These are phyloP conservation scores for Forsythia viridissima DNA, from an alignment of 257 asterid genomes.

Conservation along the genomic window DNA sequence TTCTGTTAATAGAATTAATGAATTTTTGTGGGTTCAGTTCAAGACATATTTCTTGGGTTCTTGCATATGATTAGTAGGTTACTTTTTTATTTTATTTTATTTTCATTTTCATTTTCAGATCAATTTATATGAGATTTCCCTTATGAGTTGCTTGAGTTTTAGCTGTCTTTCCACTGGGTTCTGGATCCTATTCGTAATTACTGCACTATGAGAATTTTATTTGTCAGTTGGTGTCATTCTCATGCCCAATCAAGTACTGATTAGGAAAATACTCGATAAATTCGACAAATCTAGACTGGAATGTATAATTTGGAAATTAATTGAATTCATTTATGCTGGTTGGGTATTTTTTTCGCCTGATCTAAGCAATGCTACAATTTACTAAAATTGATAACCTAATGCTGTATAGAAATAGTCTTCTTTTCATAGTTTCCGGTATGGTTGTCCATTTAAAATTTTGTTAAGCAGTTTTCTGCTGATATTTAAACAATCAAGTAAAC, in stretches of 20 bases:
- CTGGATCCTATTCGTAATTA: not conserved
- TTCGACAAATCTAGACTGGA: not conserved
- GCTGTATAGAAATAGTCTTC: not conserved
- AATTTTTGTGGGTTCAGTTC: not conserved
- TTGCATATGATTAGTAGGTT: not conserved
- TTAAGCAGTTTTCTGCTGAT: not conserved
- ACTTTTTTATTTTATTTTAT: too few relatives aligned
- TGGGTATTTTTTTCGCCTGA: not conserved
- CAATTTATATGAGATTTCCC: not conserved
- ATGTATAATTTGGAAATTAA: not conserved
- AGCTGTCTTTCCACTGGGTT: not conserved
- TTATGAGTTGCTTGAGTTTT: not conserved
- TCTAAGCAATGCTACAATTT: not conserved
- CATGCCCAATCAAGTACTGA: not conserved
- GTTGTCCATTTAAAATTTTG: not conserved
- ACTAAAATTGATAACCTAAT: not conserved
- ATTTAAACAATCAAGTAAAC: not conserved
- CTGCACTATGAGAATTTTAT: not conserved
- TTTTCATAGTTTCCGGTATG: not conserved
- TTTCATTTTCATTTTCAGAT: not conserved
- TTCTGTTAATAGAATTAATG: not conserved
- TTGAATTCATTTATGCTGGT: not conserved
- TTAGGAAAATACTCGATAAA: not conserved
- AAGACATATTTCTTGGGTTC: not conserved
- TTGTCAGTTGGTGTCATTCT: not conserved